phyloP scores from a whole-genome alignment of 1,139 yeast genomes.

The Zygoascus sp. region DNA sequence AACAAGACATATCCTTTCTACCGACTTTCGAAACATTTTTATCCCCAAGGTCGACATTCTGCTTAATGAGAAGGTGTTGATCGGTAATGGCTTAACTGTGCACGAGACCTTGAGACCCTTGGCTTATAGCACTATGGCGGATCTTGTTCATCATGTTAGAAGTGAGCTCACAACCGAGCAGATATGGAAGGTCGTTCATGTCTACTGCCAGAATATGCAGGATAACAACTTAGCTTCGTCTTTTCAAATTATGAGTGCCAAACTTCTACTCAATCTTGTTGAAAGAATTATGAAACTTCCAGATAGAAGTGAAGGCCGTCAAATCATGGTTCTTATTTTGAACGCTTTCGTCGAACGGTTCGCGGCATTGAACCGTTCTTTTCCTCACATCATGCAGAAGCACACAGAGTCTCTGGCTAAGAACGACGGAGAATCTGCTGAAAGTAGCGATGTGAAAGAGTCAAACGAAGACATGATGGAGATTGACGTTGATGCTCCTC shows the following conservation, averaged over 20 bases:
- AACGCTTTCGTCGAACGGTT: slow-evolving; percentile 87
- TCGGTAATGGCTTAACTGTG: slow-evolving; percentile 91
- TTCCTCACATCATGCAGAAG: slow-evolving; percentile 59
- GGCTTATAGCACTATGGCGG: slow-evolving; percentile 95
- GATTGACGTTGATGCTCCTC: slow-evolving; percentile 20
- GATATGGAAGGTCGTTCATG: slow-evolving; percentile 81
- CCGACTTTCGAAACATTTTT: slow-evolving; percentile 78
- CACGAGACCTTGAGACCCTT: slow-evolving; percentile 80
- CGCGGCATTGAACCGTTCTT: slow-evolving; percentile 66
- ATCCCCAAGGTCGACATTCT: slow-evolving; percentile 80
- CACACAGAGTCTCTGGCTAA: slow-evolving; percentile 37
- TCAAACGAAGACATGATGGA: slow-evolving; percentile 20
- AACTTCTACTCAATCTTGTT: slow-evolving; percentile 76
- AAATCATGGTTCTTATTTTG: slow-evolving; percentile 58
- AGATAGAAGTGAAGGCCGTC: slow-evolving; percentile 79
- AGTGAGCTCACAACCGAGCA: slow-evolving; percentile 78
- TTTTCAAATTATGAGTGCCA: slow-evolving; percentile 97
- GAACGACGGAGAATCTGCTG: slow-evolving; percentile 18
- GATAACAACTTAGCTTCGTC: slow-evolving; percentile 83
- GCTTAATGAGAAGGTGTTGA: slow-evolving; percentile 79
- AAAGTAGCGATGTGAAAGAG: slow-evolving; percentile 13
- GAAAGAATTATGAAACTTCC: slow-evolving; percentile 84
- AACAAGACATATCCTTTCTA: slow-evolving; percentile 86
- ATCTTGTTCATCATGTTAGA: slow-evolving; percentile 87
- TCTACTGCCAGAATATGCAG: slow-evolving; percentile 75